These are phyloP conservation scores for Scutellaria baicalensis DNA, from an alignment of 257 asterid genomes.

Conservation along the genomic window DNA sequence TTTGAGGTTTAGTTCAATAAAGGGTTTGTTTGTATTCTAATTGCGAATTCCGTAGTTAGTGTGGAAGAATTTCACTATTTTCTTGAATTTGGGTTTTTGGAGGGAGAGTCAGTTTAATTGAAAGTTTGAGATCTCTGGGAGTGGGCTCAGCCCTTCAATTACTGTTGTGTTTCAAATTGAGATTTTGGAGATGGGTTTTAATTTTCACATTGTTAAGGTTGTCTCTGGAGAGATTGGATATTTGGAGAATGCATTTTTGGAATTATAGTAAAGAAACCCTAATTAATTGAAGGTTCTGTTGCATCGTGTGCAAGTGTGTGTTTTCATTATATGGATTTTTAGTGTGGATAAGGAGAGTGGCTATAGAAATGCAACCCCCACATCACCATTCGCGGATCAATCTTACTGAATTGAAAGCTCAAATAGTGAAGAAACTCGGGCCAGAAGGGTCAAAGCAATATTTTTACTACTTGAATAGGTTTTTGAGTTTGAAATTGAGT, in stretches of 20 bases:
- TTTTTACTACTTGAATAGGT: conserved; percentile 45
- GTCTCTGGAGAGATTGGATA: conserved; percentile 18
- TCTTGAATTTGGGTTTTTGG: conserved; percentile 46
- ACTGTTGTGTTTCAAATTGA: conserved; percentile 4
- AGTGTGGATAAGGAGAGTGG: conserved; percentile 17
- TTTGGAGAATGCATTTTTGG: conserved; percentile 26
- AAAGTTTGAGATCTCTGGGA: conserved; percentile 44
- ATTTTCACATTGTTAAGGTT: conserved; percentile 20
- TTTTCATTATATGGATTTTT: conserved; percentile 28
- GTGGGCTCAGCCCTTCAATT: conserved; percentile 24
- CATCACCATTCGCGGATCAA: conserved; percentile 53
- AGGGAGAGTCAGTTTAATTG: conserved; percentile 45
- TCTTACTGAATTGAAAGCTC: conserved; percentile 61
- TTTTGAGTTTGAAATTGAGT: conserved; percentile 52
- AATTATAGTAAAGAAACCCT: conserved; percentile 42
- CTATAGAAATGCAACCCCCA: conserved; percentile 54
- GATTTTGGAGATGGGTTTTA: conserved; percentile 32
- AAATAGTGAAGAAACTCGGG: conserved; percentile 59
- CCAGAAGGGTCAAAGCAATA: conserved; percentile 60
- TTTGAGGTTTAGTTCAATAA: conserved; percentile 22
- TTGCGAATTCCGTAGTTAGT: conserved; percentile 9
- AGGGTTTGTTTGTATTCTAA: conserved; percentile 17
- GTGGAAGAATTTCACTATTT: conserved; percentile 14
- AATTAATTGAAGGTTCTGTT: conserved; percentile 28
- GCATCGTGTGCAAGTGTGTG: conserved; percentile 21